A percentile compares a stretch with the other conserved stretches of the same genome.
Conservation (phyloP, 441 rosid species). For the Jatropha multifida region DNA sequence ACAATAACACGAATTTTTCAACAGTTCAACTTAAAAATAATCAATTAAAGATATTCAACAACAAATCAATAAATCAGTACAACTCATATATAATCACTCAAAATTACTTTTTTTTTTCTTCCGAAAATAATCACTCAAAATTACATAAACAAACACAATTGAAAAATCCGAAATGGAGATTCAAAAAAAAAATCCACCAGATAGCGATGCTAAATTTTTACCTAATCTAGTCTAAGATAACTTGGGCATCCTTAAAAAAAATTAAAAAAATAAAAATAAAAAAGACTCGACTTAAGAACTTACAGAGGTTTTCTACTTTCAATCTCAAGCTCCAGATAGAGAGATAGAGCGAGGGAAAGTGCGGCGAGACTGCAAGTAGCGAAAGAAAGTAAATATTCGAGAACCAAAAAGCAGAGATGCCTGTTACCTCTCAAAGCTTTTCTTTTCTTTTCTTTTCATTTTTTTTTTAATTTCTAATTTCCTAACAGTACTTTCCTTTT, state of each 20-base stretch:
- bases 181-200: background rate
- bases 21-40: background rate
- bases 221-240: too few relatives aligned
- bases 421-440: constrained; percentile 10
- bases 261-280: background rate
- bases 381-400: constrained; percentile 28
- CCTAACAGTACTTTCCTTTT: background rate
- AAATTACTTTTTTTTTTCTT: too few relatives aligned
- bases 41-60: background rate
- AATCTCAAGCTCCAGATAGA: background rate
- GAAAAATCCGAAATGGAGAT: background rate
- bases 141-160: background rate
- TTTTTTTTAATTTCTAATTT: background rate
- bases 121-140: background rate
- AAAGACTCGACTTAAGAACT: background rate
- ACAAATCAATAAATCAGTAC: background rate
- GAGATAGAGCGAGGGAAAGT: constrained; percentile 8
- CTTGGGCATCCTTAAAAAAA: background rate
- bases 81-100: too few relatives aligned
- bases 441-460: background rate
- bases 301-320: background rate
- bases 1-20: background rate
- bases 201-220: background rate
- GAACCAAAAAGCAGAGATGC: constrained; percentile 36
- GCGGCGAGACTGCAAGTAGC: constrained; percentile 19